Conservation (phyloP, 2,329 filamentous ascomycete genomes). For the Ceratocystis smalleyi region DNA sequence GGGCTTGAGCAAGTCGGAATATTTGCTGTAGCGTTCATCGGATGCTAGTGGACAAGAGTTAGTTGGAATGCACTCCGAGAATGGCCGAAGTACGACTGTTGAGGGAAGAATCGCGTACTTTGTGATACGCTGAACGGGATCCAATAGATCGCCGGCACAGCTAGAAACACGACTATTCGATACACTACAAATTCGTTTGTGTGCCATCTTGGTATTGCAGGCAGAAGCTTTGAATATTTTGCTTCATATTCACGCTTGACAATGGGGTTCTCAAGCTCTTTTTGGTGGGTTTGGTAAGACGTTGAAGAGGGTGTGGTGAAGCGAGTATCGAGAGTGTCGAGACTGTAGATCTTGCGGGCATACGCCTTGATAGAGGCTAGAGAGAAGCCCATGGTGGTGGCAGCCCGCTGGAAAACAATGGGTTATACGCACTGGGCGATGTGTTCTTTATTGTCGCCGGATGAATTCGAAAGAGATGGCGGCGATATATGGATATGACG, state of each 20-base stretch:
- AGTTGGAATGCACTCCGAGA: constrained; percentile 17
- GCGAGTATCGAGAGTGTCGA: constrained; percentile 45
- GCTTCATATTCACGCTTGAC: constrained; percentile 23
- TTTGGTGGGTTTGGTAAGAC: constrained; percentile 39
- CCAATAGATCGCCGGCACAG: constrained; percentile 80
- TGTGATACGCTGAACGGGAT: constrained; percentile 72
- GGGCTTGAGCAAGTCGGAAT: constrained; percentile 50
- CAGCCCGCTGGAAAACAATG: constrained; percentile 7
- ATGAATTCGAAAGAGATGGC: neutral
- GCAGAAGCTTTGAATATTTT: constrained; percentile 27
- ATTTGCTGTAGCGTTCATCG: constrained; percentile 67
- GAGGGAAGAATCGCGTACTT: constrained; percentile 34
- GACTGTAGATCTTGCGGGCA: constrained; percentile 42
- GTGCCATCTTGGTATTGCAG: constrained; percentile 59
- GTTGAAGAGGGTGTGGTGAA: constrained; percentile 56
- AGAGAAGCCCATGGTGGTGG: constrained; percentile 26
- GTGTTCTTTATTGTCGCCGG: neutral
- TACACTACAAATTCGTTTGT: constrained; percentile 79
- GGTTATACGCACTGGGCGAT: neutral
- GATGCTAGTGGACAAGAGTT: constrained; percentile 40
- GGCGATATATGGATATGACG: neutral
- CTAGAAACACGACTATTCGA: constrained; percentile 47
- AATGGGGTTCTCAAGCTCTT: constrained; percentile 25
- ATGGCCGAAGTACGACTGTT: neutral
- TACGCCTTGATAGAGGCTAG: constrained; percentile 23